These are phyloP conservation scores for Boletus barrowsii DNA, from an alignment of 768 basidiomycete species.

Conservation along the genomic window DNA sequence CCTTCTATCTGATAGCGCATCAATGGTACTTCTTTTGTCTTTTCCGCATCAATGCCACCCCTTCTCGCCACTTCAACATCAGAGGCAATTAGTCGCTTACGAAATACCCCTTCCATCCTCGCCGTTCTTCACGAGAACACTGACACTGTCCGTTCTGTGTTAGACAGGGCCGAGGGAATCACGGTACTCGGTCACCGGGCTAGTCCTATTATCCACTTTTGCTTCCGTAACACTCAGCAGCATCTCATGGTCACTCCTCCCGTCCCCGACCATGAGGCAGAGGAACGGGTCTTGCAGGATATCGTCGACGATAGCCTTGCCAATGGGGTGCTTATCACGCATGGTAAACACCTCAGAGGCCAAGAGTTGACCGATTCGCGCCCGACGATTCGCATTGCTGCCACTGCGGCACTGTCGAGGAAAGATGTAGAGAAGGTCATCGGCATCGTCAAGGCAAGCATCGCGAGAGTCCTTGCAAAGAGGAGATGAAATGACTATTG, in stretches of 20 bases:
- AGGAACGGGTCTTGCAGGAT: constrained; percentile 85
- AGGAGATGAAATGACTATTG: constrained; percentile 39
- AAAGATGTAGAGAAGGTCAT: constrained; percentile 94
- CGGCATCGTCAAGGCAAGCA: constrained; percentile 64
- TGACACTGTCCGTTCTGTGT: constrained; percentile 67
- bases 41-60: constrained; percentile 92
- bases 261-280: constrained; percentile 51
- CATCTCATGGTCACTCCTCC: constrained; percentile 21
- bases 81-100: constrained; percentile 78
- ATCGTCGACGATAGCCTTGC: constrained; percentile 83
- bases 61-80: constrained; percentile 86
- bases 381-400: constrained; percentile 82
- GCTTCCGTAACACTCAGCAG: constrained; percentile 42
- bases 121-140: constrained; percentile 78
- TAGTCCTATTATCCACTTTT: constrained; percentile 87
- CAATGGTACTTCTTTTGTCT: constrained; percentile 94
- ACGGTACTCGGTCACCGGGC: constrained; percentile 81
- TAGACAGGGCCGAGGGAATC: constrained; percentile 81
- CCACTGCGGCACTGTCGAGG: constrained; percentile 74
- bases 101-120: constrained; percentile 72
- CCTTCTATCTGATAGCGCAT: constrained; percentile 60
- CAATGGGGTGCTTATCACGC: constrained; percentile 83
- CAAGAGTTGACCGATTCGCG: constrained; percentile 82
- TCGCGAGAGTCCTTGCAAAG: constrained; percentile 70
- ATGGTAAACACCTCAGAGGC: constrained; percentile 74